Percentiles rank a stretch among this genome's conserved stretches.
These are phyloP conservation scores for Fusarium poae DNA, from an alignment of 2,329 filamentous ascomycete genomes.

Conservation along the genomic window DNA sequence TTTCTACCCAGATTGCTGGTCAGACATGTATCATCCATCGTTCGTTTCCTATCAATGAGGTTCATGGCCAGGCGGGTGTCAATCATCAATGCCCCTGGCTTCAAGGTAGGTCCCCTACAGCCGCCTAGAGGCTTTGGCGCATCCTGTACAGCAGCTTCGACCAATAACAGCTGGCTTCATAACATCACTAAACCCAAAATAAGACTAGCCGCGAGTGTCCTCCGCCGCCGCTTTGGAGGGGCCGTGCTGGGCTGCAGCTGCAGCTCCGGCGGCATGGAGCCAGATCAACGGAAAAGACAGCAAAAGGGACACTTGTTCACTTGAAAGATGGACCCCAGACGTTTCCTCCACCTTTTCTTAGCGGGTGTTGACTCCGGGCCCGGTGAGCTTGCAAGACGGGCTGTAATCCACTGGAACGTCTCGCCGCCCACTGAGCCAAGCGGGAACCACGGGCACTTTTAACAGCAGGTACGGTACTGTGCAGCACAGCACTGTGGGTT, in stretches of 20 bases:
- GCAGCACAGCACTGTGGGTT: constrained; percentile 13
- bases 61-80: constrained; percentile 12
- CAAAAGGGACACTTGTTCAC: constrained; percentile 62
- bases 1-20: neutral
- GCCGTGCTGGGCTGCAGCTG: constrained; percentile 30
- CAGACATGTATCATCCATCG: neutral
- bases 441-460: constrained; percentile 10
- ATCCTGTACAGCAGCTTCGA: constrained; percentile 24
- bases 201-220: constrained; percentile 24
- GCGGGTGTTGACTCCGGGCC: constrained; percentile 43
- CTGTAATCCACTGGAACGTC: constrained; percentile 11
- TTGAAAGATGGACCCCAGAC: constrained; percentile 48
- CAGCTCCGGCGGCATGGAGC: constrained; percentile 32
- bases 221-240: constrained; percentile 38
- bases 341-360: constrained; percentile 25
- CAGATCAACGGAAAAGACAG: constrained; percentile 22
- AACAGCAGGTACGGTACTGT: constrained; percentile 11
- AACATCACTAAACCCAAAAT: constrained; percentile 1
- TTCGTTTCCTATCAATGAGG: constrained; percentile 4
- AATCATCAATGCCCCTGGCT: constrained; percentile 20
- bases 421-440: constrained; percentile 9
- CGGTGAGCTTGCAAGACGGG: constrained; percentile 1
- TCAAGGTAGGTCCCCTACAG: constrained; percentile 33
- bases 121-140: constrained; percentile 37
- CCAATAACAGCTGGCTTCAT: constrained; percentile 22